A percentile compares a stretch with the other conserved stretches of the same genome.
Evolutionary conservation across 495 filamentous ascomycete genomes (phyloP).

Genomic region (Bacidia rubella): DNA sequence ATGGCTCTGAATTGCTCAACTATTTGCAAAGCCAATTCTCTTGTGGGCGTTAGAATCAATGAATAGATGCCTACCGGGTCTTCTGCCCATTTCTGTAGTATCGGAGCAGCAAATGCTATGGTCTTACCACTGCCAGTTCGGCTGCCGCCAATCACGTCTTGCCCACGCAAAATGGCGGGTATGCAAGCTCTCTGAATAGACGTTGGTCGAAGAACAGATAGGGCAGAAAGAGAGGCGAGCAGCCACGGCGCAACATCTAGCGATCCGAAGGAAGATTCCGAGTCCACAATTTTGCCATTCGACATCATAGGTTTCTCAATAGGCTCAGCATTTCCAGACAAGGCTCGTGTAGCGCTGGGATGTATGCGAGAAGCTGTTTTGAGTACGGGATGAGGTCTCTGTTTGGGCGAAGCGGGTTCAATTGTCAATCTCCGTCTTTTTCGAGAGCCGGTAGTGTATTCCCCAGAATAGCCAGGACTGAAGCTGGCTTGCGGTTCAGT

Average conservation of each 20-base stretch:
- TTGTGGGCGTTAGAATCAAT: slow-evolving; percentile 77
- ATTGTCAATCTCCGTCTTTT: background rate
- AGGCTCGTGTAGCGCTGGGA: background rate
- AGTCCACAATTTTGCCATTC: slow-evolving; percentile 26
- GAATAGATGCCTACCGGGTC: slow-evolving; percentile 88
- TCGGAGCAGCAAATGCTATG: slow-evolving; percentile 88
- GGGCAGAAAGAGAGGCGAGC: slow-evolving; percentile 62
- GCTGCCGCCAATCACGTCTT: slow-evolving; percentile 88
- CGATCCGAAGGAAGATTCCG: slow-evolving; percentile 54
- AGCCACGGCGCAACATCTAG: slow-evolving; percentile 79
- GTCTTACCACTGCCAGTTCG: slow-evolving; percentile 97
- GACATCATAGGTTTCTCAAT: slow-evolving; percentile 11
- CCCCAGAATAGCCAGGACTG: no score
- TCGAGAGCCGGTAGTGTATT: no score
- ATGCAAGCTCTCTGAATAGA: slow-evolving; percentile 88
- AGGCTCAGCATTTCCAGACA: background rate
- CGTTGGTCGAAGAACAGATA: slow-evolving; percentile 83
- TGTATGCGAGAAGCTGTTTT: slow-evolving; percentile 12
- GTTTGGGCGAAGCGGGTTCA: background rate
- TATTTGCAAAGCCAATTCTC: slow-evolving; percentile 90
- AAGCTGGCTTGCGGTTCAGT: no score
- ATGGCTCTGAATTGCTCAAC: slow-evolving; percentile 91
- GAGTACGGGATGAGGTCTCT: no score
- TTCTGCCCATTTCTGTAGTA: slow-evolving; percentile 82
- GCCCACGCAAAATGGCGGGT: slow-evolving; percentile 74